Percentiles rank a stretch among this genome's conserved stretches.
Evolutionary conservation across 2,329 filamentous ascomycete genomes (phyloP).

Genomic region (Phoma sp.): DNA sequence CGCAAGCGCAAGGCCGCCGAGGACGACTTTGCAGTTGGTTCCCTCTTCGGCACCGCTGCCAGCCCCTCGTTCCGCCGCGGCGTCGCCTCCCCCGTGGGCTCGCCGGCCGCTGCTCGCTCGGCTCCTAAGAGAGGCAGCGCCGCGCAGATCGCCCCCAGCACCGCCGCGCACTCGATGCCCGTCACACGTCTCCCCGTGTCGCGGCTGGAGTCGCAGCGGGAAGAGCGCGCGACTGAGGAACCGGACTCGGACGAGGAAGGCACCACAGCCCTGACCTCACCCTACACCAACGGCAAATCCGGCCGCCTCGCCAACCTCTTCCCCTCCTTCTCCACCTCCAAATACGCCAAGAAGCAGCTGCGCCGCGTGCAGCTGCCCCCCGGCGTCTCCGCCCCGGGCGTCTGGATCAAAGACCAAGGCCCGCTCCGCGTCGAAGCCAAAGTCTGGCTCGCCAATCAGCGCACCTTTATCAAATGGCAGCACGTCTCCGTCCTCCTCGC

Average conservation of each 20-base stretch:
- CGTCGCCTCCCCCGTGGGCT: slow-evolving; percentile 70
- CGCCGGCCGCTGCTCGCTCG: slow-evolving; percentile 55
- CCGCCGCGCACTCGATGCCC: slow-evolving; percentile 30
- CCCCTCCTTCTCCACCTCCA: slow-evolving; percentile 80
- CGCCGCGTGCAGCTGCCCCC: slow-evolving; percentile 71
- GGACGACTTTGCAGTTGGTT: slow-evolving; percentile 88
- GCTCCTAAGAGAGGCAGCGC: slow-evolving; percentile 25
- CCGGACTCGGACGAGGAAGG: slow-evolving; percentile 59
- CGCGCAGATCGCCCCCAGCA: slow-evolving; percentile 13
- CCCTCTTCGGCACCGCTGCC: slow-evolving; percentile 68
- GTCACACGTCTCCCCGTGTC: slow-evolving; percentile 23
- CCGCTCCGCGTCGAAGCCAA: slow-evolving; percentile 94
- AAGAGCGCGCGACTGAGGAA: slow-evolving; percentile 52
- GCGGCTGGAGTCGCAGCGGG: slow-evolving; percentile 26
- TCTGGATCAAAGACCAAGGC: slow-evolving; percentile 94
- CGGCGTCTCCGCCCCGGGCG: slow-evolving; percentile 82
- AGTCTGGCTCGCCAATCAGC: slow-evolving; percentile 98
- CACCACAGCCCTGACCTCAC: slow-evolving; percentile 32
- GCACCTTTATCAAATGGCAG: slow-evolving; percentile 98
- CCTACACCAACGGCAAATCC: slow-evolving; percentile 49
- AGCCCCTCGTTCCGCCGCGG: slow-evolving; percentile 57
- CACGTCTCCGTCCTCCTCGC: slow-evolving; percentile 90
- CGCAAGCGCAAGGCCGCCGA: slow-evolving; percentile 80
- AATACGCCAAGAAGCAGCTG: slow-evolving; percentile 61
- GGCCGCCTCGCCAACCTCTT: slow-evolving; percentile 72